Evolutionary conservation across 257 asterid genomes (phyloP).

Genomic region (Ballota nigra): DNA sequence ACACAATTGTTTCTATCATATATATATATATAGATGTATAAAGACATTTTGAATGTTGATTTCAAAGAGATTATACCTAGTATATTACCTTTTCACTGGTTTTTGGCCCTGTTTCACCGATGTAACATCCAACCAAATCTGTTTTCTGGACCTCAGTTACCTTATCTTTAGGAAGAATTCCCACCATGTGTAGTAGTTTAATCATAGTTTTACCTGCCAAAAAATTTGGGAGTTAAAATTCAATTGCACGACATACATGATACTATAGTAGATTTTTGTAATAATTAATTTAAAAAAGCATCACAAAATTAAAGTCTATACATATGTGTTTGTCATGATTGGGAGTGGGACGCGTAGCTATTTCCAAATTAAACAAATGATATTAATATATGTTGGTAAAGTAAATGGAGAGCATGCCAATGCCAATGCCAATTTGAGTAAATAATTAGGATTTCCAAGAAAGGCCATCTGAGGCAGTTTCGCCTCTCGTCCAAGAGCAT

Average conservation of each 20-base stretch:
- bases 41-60: neutral
- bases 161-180: constrained; percentile 63
- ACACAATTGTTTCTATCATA: too few species aligned
- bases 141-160: constrained; percentile 90
- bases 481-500: neutral
- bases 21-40: too few species aligned
- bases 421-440: too few species aligned
- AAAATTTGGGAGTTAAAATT: too few species aligned
- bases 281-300: too few species aligned
- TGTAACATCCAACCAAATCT: constrained; percentile 81
- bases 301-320: too few species aligned
- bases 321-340: too few species aligned
- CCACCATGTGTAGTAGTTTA: constrained; percentile 72
- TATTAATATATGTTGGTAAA: too few species aligned
- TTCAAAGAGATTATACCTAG: neutral
- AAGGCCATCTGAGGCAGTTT: constrained; percentile 94
- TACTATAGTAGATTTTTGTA: too few species aligned
- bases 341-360: too few species aligned
- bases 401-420: too few species aligned
- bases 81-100: constrained; percentile 65
- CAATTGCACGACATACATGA: too few species aligned
- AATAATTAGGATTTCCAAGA: constrained; percentile 88
- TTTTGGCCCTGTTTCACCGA: constrained; percentile 84
- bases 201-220: constrained; percentile 69
- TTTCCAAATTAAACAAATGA: neutral